These are phyloP conservation scores for Chytriomyces hyalinus DNA, from an alignment of 192 early-diverging fungal genomes.

Conservation along the genomic window DNA sequence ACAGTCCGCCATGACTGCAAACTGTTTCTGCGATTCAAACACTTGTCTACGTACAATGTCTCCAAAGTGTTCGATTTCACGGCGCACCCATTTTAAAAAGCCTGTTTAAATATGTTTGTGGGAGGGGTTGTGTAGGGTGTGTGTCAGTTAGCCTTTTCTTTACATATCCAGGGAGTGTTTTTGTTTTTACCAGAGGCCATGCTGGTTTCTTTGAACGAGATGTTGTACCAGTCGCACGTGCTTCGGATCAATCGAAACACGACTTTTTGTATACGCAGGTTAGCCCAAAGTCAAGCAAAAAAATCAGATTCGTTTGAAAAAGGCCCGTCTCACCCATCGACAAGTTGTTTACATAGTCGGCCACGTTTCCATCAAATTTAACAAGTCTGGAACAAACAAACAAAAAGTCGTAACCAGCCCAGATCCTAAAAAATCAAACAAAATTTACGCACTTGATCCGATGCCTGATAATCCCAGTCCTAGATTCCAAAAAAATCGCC, in stretches of 20 bases:
- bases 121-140: background rate
- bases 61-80: conserved; percentile 84
- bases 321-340: background rate
- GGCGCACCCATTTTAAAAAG: conserved; percentile 89
- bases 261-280: conserved; percentile 68
- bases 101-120: conserved; percentile 45
- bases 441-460: conserved; percentile 60
- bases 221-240: conserved; percentile 95
- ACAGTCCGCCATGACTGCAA: conserved; percentile 85
- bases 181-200: conserved; percentile 78
- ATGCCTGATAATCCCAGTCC: conserved; percentile 78
- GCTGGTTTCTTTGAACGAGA: conserved; percentile 82
- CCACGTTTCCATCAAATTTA: conserved; percentile 86
- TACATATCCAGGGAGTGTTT: background rate
- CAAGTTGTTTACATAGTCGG: conserved; percentile 76
- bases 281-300: conserved; percentile 32
- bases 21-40: conserved; percentile 77
- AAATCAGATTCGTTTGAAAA: too few relatives aligned
- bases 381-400: conserved; percentile 69
- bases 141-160: background rate
- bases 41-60: conserved; percentile 88
- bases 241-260: conserved; percentile 91
- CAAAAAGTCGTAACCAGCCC: background rate
- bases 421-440: background rate
- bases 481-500: conserved; percentile 81